Base-by-base conservation (phyloP, 768 basidiomycete genomes). In the Tremella yokohamensis region DNA sequence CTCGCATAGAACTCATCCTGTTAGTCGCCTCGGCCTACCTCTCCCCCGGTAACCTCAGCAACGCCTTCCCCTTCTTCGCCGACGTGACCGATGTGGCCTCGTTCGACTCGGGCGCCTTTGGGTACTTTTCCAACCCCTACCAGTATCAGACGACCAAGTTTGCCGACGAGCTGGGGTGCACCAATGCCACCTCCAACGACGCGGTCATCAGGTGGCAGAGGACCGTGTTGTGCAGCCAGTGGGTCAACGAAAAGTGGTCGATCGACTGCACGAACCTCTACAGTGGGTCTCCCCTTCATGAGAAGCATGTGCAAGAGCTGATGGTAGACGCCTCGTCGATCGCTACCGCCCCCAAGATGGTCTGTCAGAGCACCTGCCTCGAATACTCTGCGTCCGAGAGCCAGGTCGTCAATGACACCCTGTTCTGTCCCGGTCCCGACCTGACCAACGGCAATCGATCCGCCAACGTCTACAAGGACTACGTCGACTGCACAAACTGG, bases 301-400 rank as follows among this genome's bases (percentile, higher is more conserved):
- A 45, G 12, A 25, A 26, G 25, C n/a, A 8, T 56, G 42, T 22
- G 11, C 25, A 2, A 8, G 18, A 18, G 18, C 42, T 45, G 6
- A 45, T 11, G 12, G 8, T 42, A 73, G 69, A 71, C 38, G 59
- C 58, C 6, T 57, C 63, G 2, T 52, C 60, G 22, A 61, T 63
- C 1, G 68, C 72, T 2, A 69, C 70, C 22, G 63, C 68, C 13
- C 69, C 61, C 22, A 77, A 73, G 62, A 75, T 75, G 70, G 65
- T 77, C 20, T 77, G 76, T 25, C 74, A 74, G 40, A 13, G 57
- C 12, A 73, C 74, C 9, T 77, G 76, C 52, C 61, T 73, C 16
- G 62, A 75, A 48, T 72, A 70, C 58, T 66, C 76, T 0, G 60
- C 69, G 0, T 63, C 66, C 24, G 74, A 75, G 37, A 44, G 45